A percentile compares a stretch with the other conserved stretches of the same genome.
These are phyloP conservation scores for Microthlaspi erraticum DNA, from an alignment of 345 rosid genomes.

Conservation along the genomic window DNA sequence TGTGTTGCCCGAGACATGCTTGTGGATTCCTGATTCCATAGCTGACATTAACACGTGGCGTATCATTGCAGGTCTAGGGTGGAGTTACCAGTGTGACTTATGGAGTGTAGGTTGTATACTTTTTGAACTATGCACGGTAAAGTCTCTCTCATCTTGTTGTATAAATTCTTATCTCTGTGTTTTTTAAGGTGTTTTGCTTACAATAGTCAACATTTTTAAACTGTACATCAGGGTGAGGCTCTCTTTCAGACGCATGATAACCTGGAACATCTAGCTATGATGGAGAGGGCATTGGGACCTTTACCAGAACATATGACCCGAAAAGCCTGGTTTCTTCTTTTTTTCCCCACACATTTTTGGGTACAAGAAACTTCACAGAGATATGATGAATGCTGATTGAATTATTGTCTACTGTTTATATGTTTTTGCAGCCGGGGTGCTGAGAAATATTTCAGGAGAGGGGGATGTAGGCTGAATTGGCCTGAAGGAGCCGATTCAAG, in stretches of 20 bases:
- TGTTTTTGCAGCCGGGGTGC: conserved; percentile 60
- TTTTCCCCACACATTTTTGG: neutral
- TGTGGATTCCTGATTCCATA: neutral
- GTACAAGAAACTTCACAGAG: neutral
- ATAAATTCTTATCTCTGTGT: neutral
- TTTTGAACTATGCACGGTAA: conserved; percentile 74
- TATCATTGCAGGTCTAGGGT: conserved; percentile 68
- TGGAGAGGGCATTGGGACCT: conserved; percentile 78
- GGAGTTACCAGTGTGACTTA: conserved; percentile 87
- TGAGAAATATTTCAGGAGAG: conserved; percentile 74
- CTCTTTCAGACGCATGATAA: conserved; percentile 85
- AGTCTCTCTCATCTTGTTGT: conserved; percentile 24
- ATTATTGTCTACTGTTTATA: conserved; percentile 7
- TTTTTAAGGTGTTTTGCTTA: conserved; percentile 22
- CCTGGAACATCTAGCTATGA: conserved; percentile 87
- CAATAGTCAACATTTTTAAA: conserved; percentile 4
- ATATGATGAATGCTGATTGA: conserved; percentile 8
- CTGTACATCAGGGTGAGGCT: conserved; percentile 66
- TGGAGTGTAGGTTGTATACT: conserved; percentile 91
- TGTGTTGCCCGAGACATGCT: neutral
- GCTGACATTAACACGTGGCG: neutral
- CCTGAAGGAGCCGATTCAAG: conserved; percentile 87
- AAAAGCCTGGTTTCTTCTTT: conserved; percentile 54
- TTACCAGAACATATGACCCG: conserved; percentile 67
- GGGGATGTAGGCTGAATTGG: conserved; percentile 72